A percentile compares a stretch with the other conserved stretches of the same genome.
Evolutionary conservation across 1,284 basidiomycete genomes (phyloP).

Genomic region (Xanthoconium separans): DNA sequence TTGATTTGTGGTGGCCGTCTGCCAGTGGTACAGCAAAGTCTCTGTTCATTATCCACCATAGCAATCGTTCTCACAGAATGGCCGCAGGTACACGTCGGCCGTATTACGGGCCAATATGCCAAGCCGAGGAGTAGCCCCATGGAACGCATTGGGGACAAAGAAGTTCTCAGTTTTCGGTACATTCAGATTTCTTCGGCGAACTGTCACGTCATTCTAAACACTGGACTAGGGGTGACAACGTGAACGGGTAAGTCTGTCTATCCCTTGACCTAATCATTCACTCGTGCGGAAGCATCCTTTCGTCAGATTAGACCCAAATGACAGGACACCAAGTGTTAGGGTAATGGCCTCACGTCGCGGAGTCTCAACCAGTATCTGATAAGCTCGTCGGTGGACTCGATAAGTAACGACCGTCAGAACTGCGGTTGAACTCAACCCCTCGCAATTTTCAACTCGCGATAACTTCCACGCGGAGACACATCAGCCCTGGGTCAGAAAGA

Average conservation of each 20-base stretch:
- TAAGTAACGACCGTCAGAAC: too few species aligned
- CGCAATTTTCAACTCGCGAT: too few species aligned
- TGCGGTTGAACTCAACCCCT: too few species aligned
- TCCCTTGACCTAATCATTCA: conserved; percentile 20
- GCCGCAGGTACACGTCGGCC: conserved; percentile 77
- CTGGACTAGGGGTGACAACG: conserved; percentile 82
- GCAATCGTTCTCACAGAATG: conserved; percentile 8
- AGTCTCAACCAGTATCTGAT: too few species aligned
- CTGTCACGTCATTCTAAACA: conserved; percentile 1
- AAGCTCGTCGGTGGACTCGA: too few species aligned
- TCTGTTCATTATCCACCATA: too few species aligned
- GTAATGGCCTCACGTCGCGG: too few species aligned
- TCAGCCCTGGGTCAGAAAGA: too few species aligned
- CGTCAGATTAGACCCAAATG: conserved; percentile 59
- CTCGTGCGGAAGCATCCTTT: neutral
- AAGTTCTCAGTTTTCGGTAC: conserved; percentile 80
- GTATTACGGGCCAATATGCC: conserved; percentile 96
- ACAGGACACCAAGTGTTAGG: conserved; percentile 60
- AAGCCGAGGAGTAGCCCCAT: conserved; percentile 90
- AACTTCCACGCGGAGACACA: too few species aligned
- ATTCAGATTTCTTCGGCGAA: conserved; percentile 14
- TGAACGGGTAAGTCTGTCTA: conserved; percentile 78
- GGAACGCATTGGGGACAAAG: conserved; percentile 71
- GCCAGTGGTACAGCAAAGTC: conserved; percentile 62
- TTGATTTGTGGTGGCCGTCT: conserved; percentile 90